Conservation (phyloP, 305 asterid species). For the Ruellia speciosa region DNA sequence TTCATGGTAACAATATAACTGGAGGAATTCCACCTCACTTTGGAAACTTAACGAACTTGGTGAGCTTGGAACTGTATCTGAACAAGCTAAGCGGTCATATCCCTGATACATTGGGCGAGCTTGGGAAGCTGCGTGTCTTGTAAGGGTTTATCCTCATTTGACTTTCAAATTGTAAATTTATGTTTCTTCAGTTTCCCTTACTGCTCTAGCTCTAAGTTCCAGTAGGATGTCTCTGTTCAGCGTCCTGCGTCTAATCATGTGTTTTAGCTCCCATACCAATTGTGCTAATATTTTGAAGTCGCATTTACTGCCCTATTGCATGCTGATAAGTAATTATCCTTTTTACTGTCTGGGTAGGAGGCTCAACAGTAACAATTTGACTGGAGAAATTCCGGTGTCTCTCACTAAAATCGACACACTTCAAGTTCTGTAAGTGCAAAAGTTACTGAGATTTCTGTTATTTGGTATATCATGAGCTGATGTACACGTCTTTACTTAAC, state of each 20-base stretch:
- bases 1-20: not conserved
- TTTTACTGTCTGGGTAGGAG: conserved; percentile 31
- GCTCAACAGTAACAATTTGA: conserved; percentile 54
- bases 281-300: too few relatives aligned
- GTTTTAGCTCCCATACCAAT: too few relatives aligned
- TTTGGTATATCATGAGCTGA: conserved; percentile 14
- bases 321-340: too few relatives aligned
- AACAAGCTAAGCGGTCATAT: not conserved
- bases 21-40: not conserved
- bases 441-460: conserved; percentile 8
- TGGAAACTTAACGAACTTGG: not conserved
- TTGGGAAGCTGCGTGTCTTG: not conserved
- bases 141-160: not conserved
- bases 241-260: too few relatives aligned
- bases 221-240: too few relatives aligned
- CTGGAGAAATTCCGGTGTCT: conserved; percentile 36
- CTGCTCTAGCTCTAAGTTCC: too few relatives aligned
- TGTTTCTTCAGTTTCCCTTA: too few relatives aligned
- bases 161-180: too few relatives aligned
- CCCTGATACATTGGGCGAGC: not conserved
- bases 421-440: conserved; percentile 57
- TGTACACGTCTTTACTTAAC: conserved; percentile 1
- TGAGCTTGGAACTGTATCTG: not conserved
- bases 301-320: too few relatives aligned
- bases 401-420: conserved; percentile 37